Evolutionary conservation across 768 basidiomycete genomes (phyloP), one percentile per base, ranked within the genome.

Genomic region (Gautieria morchelliformis): DNA sequence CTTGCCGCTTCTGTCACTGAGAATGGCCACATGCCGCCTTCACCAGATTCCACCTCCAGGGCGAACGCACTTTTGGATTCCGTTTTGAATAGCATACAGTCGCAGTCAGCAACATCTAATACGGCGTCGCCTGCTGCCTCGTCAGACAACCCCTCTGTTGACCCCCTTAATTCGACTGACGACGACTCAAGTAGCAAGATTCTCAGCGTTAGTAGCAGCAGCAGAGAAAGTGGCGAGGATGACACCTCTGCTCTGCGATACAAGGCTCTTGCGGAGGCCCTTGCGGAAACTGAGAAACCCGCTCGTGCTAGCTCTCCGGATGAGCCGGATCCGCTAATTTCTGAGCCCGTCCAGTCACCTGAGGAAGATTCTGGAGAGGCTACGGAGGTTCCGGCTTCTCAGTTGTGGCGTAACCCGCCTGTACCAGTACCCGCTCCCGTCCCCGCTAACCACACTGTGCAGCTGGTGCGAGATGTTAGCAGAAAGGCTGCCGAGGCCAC

Each of bases 191-290:
- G 47, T 32, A 57, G 56, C 48, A 32, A 44, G 14, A 4, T 57
- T 12, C 56, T 32, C 24, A 57, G 56, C 30, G 39, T 50, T 22
- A 39, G 47, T 37, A 57, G 58, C 32, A 57, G 58, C 30, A 33
- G 59, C 24, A 27, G 59, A 58, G 50, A 44, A 24, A 46, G 47
- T 37, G 22, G 37, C 49, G 40, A 58, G 39, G 57, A 49, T 14
- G 40, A 60, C 20, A n/a, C 20, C n/a, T 57, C 56, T 14, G 78
- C 81, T 44, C 81, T 82, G 57, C 77, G 83, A 53, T 84, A 85
- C 61, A 75, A 85, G 61, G 85, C 87, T 64, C 76, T 92, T n/a
- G 85, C 88, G 2, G 83, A 84, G 56, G 84, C 82, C 17, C 71
- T 92, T 42, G 89, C 91, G 63, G 87, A 85, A 17, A 68, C 65